Conservation (phyloP, 306 rosid genomes). For the Erythrophleum fordii region DNA sequence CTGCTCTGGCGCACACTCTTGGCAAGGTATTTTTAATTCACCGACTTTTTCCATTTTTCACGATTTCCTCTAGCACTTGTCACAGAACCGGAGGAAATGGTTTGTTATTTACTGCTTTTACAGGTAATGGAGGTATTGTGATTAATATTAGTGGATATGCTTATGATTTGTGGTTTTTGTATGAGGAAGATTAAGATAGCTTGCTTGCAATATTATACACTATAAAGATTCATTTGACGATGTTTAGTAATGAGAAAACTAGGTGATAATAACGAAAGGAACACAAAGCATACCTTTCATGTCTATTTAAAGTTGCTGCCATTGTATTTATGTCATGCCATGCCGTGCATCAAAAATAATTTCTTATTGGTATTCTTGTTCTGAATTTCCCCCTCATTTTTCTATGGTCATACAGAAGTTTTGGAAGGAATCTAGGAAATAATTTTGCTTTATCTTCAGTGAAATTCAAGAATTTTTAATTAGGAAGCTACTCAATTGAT, state of each 20-base stretch:
- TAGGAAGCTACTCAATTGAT: too few relatives aligned
- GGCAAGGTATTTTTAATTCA: conserved; percentile 61
- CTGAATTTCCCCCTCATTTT: not conserved
- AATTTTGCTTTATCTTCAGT: not conserved
- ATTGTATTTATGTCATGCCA: not conserved
- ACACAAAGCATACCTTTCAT: not conserved
- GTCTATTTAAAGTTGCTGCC: not conserved
- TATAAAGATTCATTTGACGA: not conserved
- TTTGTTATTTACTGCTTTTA: not conserved
- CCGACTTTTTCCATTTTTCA: not conserved
- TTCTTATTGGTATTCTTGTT: not conserved
- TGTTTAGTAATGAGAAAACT: not conserved
- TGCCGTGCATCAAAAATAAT: not conserved
- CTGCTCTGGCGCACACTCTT: conserved; percentile 94
- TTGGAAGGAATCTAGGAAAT: not conserved
- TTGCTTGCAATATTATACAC: conserved; percentile 6
- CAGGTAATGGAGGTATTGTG: not conserved
- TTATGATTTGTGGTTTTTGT: not conserved
- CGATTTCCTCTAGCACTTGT: conserved; percentile 12
- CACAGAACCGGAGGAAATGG: not conserved
- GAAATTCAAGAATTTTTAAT: not conserved
- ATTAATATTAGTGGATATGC: not conserved
- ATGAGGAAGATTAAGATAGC: not conserved
- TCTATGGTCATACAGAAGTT: not conserved
- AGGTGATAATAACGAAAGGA: not conserved